Base-by-base conservation (phyloP, 768 basidiomycete genomes). In the Leccinum imitatum region DNA sequence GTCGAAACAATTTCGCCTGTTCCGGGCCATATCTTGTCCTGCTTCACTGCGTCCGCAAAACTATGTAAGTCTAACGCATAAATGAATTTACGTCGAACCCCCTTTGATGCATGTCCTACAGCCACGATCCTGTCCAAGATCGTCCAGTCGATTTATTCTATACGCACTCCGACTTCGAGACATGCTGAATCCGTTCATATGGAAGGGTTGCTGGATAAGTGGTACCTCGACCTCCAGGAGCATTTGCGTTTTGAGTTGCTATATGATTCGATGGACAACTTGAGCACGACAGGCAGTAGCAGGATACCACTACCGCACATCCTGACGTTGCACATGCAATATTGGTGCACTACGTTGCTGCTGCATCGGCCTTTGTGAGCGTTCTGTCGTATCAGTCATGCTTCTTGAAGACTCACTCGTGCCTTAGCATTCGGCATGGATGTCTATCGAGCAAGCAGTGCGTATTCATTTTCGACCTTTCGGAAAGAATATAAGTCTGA, bases 291-390 rank as follows among this genome's bases (percentile, higher is more conserved):
- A 19, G 47, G 46, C 4, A 50, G 25, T 74, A 69, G 72, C 73
- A 19, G 73, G 15, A 69, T 77, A 19, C 82, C 82, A 6, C 80
- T 80, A 2, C 89, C 90, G 4, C 86, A 90, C 63, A 74, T 90
- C 25, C 74, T 92, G 58, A 88, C 87, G 44, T 75, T 93, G 53
- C 90, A 92, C 68, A 88, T 92, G 89, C 87, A 90, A 67, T 92
- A 91, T 67, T 93, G 91, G 91, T 90, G 88, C 68, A 83, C 89
- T 11, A 84, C 87, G 23, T 70, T 93, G 33, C 69, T 93, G 30
- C 73, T 92, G 53, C 90, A 92, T 71, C 83, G 90, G 17, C 90
- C 90, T 11, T 91, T 91, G 89, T 91, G 70, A 75, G 88, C 78
- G 23, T 37, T 59, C 13, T 19, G 21, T 54, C 6, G 19, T 37